These are phyloP conservation scores for Ganoderma meredithae DNA, from an alignment of 1,284 basidiomycete species.

Conservation along the genomic window DNA sequence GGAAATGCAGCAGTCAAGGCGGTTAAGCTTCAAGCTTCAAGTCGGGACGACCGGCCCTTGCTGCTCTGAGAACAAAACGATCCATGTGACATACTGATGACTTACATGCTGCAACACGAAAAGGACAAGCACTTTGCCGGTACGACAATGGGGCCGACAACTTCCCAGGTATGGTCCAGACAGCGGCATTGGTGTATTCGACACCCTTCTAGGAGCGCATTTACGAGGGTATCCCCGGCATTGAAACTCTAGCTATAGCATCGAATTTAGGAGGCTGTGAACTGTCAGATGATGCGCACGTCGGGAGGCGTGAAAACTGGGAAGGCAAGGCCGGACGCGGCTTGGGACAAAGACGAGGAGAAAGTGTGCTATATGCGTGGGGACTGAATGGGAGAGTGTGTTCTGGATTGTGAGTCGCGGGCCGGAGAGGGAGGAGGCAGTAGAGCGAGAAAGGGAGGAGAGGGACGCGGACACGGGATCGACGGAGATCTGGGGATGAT, in stretches of 20 bases:
- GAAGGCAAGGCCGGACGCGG: neutral
- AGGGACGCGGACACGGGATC: neutral
- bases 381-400: neutral
- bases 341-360: neutral
- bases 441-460: constrained; percentile 5
- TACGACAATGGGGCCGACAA: neutral
- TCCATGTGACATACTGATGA: constrained; percentile 3
- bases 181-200: neutral
- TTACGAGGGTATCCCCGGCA: neutral
- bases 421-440: neutral
- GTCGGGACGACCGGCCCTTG: constrained; percentile 1
- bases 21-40: neutral
- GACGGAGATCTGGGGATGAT: neutral
- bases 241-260: neutral
- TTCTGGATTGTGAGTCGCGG: constrained; percentile 13
- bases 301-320: neutral
- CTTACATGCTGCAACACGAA: neutral
- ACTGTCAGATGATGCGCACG: neutral
- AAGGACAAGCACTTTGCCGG: neutral
- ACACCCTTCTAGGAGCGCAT: neutral
- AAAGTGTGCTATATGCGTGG: neutral
- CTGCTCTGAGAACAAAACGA: neutral
- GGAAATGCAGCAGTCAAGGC: neutral
- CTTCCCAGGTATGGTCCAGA: neutral
- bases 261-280: neutral